These are phyloP conservation scores for Colletotrichum cereale DNA, from an alignment of 2,329 filamentous ascomycete genomes.

Conservation along the genomic window DNA sequence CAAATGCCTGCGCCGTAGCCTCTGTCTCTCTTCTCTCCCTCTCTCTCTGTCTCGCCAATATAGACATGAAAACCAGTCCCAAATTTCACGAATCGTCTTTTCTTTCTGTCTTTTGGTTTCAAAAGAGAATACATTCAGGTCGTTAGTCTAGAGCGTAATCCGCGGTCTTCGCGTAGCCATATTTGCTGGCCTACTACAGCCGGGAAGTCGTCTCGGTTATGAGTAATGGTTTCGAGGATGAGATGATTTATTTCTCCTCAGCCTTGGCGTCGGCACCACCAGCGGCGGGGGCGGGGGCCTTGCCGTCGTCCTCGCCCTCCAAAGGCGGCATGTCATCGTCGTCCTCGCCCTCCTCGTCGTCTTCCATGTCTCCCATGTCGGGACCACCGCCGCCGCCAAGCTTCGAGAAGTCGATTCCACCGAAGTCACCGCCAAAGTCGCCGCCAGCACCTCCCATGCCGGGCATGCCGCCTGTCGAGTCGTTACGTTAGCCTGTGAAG, in stretches of 20 bases:
- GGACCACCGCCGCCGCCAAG: slow-evolving; percentile 72
- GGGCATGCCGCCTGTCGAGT: slow-evolving; percentile 63
- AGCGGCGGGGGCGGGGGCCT: slow-evolving; percentile 22
- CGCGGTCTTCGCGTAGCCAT: slow-evolving; percentile 7
- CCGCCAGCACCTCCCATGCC: slow-evolving; percentile 65
- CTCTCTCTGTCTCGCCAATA: not conserved
- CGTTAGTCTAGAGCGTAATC: slow-evolving; percentile 38
- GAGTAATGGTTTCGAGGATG: not conserved
- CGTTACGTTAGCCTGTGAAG: slow-evolving; percentile 27
- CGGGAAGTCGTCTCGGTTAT: slow-evolving; percentile 21
- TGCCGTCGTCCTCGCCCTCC: slow-evolving; percentile 65
- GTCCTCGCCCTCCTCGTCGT: slow-evolving; percentile 70
- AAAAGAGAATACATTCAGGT: slow-evolving; percentile 39
- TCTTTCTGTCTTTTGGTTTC: slow-evolving; percentile 31
- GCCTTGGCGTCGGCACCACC: slow-evolving; percentile 17
- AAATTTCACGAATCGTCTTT: slow-evolving; percentile 15
- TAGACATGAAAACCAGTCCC: not conserved
- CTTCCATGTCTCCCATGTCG: slow-evolving; percentile 61
- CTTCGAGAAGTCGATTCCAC: slow-evolving; percentile 95
- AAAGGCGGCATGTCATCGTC: slow-evolving; percentile 90
- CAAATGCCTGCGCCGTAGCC: slow-evolving; percentile 1
- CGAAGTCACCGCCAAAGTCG: slow-evolving; percentile 86
- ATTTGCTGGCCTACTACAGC: not conserved
- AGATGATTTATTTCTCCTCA: slow-evolving; percentile 36
- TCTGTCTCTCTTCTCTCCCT: not conserved